Conservation (phyloP, 129 eudicot genomes). For the Flaveria bidentis region DNA sequence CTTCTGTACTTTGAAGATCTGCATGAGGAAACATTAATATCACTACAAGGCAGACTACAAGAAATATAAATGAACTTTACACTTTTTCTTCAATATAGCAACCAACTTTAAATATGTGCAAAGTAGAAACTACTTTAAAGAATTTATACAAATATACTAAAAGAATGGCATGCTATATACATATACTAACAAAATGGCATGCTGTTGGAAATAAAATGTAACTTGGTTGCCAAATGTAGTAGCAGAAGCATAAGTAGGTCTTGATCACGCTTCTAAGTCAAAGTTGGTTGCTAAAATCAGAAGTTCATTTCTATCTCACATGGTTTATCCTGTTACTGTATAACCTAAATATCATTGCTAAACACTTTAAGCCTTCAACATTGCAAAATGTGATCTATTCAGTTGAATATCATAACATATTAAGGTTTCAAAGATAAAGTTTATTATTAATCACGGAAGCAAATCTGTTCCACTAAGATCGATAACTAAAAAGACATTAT, state of each 20-base stretch:
- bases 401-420: slow-evolving; percentile 1
- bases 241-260: not conserved
- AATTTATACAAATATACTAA: not conserved
- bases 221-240: not conserved
- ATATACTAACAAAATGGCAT: not conserved
- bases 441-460: not conserved
- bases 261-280: not conserved
- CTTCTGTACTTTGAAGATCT: slow-evolving; percentile 87
- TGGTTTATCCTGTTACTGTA: not conserved
- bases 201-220: not conserved
- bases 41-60: not conserved
- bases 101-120: not conserved
- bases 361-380: not conserved
- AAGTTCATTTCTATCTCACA: not conserved
- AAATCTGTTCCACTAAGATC: not conserved
- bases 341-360: slow-evolving; percentile 6
- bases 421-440: not conserved
- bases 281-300: not conserved
- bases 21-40: slow-evolving; percentile 27
- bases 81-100: not conserved
- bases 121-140: not conserved
- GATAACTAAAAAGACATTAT: not conserved
- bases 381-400: not conserved
- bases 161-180: not conserved
- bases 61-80: not conserved